Evolutionary conservation across 2,329 filamentous ascomycete species (phyloP).

Genomic region (Diplocarpon mali): DNA sequence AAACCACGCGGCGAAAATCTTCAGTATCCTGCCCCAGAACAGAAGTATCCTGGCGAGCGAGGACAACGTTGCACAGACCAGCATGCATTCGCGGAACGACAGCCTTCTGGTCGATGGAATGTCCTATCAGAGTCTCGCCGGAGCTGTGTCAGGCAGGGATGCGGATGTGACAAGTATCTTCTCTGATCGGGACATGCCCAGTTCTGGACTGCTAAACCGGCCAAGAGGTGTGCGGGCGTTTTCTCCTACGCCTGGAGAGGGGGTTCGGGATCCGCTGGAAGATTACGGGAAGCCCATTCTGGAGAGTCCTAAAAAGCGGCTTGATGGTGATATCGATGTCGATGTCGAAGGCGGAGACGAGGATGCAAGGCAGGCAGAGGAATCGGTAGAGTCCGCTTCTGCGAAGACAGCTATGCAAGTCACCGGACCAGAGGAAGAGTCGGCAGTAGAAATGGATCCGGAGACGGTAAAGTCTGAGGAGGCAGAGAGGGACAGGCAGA

Average conservation of each 20-base stretch:
- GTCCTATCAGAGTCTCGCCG: slow-evolving; percentile 46
- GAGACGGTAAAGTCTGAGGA: neutral
- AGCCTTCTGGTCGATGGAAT: slow-evolving; percentile 43
- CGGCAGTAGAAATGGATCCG: neutral
- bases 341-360: neutral
- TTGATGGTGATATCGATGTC: neutral
- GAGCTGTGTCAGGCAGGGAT: slow-evolving; percentile 31
- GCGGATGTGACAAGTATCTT: slow-evolving; percentile 39
- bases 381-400: slow-evolving; percentile 8
- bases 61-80: slow-evolving; percentile 15
- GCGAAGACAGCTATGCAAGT: slow-evolving; percentile 8
- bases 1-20: slow-evolving; percentile 39
- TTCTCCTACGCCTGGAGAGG: slow-evolving; percentile 34
- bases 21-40: slow-evolving; percentile 52
- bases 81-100: slow-evolving; percentile 37
- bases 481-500: slow-evolving; percentile 5
- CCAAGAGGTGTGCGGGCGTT: slow-evolving; percentile 46
- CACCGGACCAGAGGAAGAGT: slow-evolving; percentile 2
- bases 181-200: slow-evolving; percentile 31
- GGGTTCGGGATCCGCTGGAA: slow-evolving; percentile 17
- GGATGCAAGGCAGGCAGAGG: slow-evolving; percentile 7
- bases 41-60: slow-evolving; percentile 46
- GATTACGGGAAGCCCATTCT: slow-evolving; percentile 2
- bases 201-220: slow-evolving; percentile 33
- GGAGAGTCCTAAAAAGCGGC: neutral